phyloP scores from a whole-genome alignment of 169 alveolate species.

The Babesia bovis region DNA sequence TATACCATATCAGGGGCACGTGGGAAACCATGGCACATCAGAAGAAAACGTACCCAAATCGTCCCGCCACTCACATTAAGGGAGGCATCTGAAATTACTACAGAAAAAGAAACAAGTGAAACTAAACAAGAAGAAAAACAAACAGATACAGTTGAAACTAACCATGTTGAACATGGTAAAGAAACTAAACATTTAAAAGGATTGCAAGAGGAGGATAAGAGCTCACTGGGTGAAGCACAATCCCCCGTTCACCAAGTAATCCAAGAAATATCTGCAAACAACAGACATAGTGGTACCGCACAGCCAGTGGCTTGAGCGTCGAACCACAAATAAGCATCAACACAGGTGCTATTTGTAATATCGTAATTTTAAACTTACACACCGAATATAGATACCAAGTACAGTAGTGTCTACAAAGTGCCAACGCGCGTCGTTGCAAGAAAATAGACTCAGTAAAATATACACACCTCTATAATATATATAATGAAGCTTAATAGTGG shows the following conservation, averaged over 20 bases:
- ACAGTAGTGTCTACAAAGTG: too few species aligned
- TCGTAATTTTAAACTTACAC: too few species aligned
- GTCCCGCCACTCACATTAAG: slow-evolving; percentile 45
- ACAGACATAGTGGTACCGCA: too few species aligned
- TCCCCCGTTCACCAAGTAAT: background rate
- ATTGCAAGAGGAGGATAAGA: background rate
- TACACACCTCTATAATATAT: too few species aligned
- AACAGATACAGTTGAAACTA: background rate
- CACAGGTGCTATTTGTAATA: too few species aligned
- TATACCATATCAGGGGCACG: slow-evolving; percentile 18
- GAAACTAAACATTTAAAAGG: background rate
- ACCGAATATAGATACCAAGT: too few species aligned
- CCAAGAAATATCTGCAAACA: too few species aligned
- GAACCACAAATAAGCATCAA: too few species aligned
- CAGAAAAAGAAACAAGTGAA: background rate
- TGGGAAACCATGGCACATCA: slow-evolving; percentile 18
- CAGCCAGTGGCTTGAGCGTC: too few species aligned
- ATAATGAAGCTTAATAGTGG: too few species aligned
- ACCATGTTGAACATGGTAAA: slow-evolving; percentile 42
- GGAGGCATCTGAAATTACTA: background rate
- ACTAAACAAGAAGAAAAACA: background rate
- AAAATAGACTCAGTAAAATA: too few species aligned
- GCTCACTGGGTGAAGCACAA: background rate
- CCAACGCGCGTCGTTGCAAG: too few species aligned
- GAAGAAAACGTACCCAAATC: slow-evolving; percentile 13